Evolutionary conservation across 345 rosid species (phyloP).

Genomic region (Xanthoceras sorbifolium): DNA sequence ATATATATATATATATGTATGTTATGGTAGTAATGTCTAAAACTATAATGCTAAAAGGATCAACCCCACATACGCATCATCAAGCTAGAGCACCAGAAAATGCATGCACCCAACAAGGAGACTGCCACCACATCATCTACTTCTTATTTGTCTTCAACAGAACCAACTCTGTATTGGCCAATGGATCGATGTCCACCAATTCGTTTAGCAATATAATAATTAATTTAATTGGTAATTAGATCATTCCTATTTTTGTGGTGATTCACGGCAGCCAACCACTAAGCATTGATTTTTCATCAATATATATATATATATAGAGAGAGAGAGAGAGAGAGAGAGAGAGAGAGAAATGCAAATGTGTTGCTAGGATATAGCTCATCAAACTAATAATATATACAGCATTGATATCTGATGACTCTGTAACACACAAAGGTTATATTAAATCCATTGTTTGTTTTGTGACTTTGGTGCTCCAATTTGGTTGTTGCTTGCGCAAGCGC

Average conservation of each 20-base stretch:
- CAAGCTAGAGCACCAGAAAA: not conserved
- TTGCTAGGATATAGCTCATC: conserved; percentile 20
- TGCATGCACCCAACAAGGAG: conserved; percentile 29
- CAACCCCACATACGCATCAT: conserved; percentile 5
- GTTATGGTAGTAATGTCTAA: not conserved
- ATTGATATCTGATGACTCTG: not conserved
- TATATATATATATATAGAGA: too few species aligned
- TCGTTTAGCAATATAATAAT: conserved; percentile 27
- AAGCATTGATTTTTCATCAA: conserved; percentile 24
- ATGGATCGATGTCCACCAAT: conserved; percentile 40
- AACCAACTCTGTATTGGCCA: conserved; percentile 40
- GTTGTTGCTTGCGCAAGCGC: conserved; percentile 14
- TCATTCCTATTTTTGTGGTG: conserved; percentile 12
- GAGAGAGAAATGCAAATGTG: conserved; percentile 35
- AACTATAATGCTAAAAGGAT: not conserved
- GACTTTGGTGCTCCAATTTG: conserved; percentile 25
- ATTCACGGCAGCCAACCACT: conserved; percentile 33
- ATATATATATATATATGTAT: too few species aligned
- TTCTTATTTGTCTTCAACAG: conserved; percentile 22
- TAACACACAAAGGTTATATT: not conserved
- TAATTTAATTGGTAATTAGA: conserved; percentile 9
- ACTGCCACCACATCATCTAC: conserved; percentile 21
- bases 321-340: too few species aligned
- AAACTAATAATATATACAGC: not conserved
- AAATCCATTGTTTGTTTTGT: not conserved